Evolutionary conservation across 2,329 filamentous ascomycete genomes (phyloP), one percentile per base, ranked within the genome.

Genomic region (Colletotrichum sidae): DNA sequence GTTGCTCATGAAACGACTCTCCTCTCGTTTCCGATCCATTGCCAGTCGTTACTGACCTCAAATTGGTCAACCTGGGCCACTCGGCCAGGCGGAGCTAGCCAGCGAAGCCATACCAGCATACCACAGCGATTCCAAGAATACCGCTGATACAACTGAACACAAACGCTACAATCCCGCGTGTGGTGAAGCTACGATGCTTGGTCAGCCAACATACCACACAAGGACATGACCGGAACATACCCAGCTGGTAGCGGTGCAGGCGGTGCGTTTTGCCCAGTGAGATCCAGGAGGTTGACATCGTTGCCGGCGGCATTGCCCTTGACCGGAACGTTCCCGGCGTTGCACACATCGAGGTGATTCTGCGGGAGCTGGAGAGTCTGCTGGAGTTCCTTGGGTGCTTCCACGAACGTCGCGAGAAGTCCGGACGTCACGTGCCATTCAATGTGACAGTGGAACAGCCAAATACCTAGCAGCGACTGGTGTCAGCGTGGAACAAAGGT

Each of bases 401-500:
- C 89, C 67, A 91, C 76, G 68, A 92, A 85, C 1, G 87, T 88
- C 33, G 88, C 85, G 4, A 88, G 80, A 2, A 93, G 81, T n/a
- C 91, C 91, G 3, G 87, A 88, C 1, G 84, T 79, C 62, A 92
- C 81, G 73, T 93, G 91, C 90, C 90, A 95, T 73, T 92, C 90
- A 57, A 94, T 90, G 74, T 95, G 92, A 77, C 92, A 94, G 77
- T 94, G 92, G 79, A 94, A 92, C 4, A 91, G 76, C 89, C 89
- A 92, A 25, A 91, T 80, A 42, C 86, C 81, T 81, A 53, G 35
- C 25, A 49, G 53, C 34, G 38, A 47, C 38, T 39, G 6, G 6
- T 57, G 59, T 70, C 25, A 25, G 25, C 1, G 25, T 25, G 25
- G 45, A 12, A 51, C 33, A 15, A 38, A 8, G 13, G 5, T n/a